These are phyloP conservation scores for Silene uniflora DNA, from an alignment of 148 eudicot genomes.

Conservation along the genomic window DNA sequence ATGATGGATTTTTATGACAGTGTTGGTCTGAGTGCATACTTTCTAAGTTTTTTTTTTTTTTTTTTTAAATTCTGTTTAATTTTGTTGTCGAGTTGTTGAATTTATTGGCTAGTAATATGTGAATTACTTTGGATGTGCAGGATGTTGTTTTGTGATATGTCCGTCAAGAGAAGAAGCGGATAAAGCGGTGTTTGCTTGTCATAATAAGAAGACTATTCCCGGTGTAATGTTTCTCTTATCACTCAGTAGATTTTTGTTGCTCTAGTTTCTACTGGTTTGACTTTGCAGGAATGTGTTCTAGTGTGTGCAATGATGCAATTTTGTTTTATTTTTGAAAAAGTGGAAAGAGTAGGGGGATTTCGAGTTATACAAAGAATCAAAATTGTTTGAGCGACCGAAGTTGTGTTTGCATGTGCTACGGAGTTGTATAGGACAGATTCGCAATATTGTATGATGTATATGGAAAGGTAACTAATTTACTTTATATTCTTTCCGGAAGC, in stretches of 20 bases:
- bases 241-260: not conserved
- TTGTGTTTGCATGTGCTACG: not conserved
- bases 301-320: not conserved
- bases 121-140: conserved; percentile 27
- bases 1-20: conserved; percentile 23
- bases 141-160: conserved; percentile 90
- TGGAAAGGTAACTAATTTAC: not conserved
- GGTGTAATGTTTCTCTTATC: conserved; percentile 53
- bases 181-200: conserved; percentile 72
- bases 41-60: too few species aligned
- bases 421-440: too few species aligned
- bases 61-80: too few species aligned
- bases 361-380: not conserved
- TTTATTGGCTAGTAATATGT: too few species aligned
- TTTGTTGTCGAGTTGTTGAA: too few species aligned
- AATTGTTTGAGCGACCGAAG: not conserved
- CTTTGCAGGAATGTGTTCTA: conserved; percentile 13
- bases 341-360: too few species aligned
- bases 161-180: conserved; percentile 93
- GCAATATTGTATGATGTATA: too few species aligned
- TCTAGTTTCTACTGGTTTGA: conserved; percentile 9
- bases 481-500: too few species aligned
- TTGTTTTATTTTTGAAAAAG: not conserved
- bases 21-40: not conserved
- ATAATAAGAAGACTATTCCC: conserved; percentile 86